Evolutionary conservation across 2,329 filamentous ascomycete genomes (phyloP).

Genomic region (Coniochaeta prunicola): DNA sequence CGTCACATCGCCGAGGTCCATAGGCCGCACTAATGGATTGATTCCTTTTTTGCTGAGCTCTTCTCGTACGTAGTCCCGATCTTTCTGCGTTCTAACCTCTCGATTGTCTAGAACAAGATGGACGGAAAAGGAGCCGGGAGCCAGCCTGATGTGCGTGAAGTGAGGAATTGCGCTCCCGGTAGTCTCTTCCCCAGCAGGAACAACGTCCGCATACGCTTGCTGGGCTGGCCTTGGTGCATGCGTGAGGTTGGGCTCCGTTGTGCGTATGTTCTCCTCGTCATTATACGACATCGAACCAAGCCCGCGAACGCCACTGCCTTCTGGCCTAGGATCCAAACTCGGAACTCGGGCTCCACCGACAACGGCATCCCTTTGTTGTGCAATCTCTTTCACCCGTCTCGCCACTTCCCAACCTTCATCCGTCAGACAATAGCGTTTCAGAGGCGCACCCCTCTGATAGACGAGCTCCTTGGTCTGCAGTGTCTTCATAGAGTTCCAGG

Average conservation of each 20-base stretch:
- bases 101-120: constrained; percentile 68
- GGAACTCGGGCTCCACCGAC: neutral
- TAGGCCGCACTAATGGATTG: constrained; percentile 56
- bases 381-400: constrained; percentile 49
- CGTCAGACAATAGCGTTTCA: constrained; percentile 62
- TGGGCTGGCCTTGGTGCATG: constrained; percentile 3
- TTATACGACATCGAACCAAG: neutral
- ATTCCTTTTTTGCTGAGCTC: constrained; percentile 62
- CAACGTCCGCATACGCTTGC: constrained; percentile 23
- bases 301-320: neutral
- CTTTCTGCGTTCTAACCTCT: constrained; percentile 64
- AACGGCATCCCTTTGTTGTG: neutral
- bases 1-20: constrained; percentile 68
- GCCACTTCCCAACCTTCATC: constrained; percentile 75
- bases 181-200: constrained; percentile 15
- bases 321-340: neutral
- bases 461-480: constrained; percentile 67
- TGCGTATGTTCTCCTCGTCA: constrained; percentile 7
- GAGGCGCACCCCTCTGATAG: constrained; percentile 60
- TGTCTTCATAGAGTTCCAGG: constrained; percentile 79
- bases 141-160: constrained; percentile 54
- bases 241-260: constrained; percentile 4
- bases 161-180: constrained; percentile 27
- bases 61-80: constrained; percentile 70
- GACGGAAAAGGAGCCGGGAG: constrained; percentile 61